Evolutionary conservation across 306 rosid genomes (phyloP).

Genomic region (Sindora glabra): DNA sequence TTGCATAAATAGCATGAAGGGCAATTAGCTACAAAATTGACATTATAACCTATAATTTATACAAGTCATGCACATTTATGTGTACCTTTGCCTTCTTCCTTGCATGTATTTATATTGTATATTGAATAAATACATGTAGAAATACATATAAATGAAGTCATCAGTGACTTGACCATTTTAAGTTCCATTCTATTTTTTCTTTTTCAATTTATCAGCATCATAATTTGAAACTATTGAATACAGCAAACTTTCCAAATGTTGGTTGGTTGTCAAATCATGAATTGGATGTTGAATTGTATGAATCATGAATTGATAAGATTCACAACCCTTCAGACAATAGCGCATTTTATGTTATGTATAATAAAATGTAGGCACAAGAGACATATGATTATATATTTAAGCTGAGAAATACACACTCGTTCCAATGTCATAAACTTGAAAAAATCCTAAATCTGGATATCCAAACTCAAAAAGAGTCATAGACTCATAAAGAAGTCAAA

Average conservation of each 20-base stretch:
- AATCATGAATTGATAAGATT: neutral
- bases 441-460: too few species aligned
- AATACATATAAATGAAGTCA: conserved; percentile 2
- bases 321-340: too few species aligned
- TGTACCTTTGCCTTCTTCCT: conserved; percentile 3
- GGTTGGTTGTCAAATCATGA: neutral
- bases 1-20: conserved; percentile 11
- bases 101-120: conserved; percentile 14
- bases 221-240: neutral
- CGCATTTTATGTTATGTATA: too few species aligned
- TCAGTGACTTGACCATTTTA: neutral
- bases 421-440: too few species aligned
- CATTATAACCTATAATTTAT: neutral
- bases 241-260: neutral
- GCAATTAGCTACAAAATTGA: conserved; percentile 4
- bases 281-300: neutral
- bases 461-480: too few species aligned
- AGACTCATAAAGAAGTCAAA: too few species aligned
- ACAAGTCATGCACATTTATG: conserved; percentile 10
- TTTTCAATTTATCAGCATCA: neutral
- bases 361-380: too few species aligned
- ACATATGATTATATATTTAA: too few species aligned
- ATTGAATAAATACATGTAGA: conserved; percentile 18
- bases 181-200: neutral
- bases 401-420: too few species aligned